Conservation (phyloP, 306 rosid genomes). For the Castanopsis chinensis region DNA sequence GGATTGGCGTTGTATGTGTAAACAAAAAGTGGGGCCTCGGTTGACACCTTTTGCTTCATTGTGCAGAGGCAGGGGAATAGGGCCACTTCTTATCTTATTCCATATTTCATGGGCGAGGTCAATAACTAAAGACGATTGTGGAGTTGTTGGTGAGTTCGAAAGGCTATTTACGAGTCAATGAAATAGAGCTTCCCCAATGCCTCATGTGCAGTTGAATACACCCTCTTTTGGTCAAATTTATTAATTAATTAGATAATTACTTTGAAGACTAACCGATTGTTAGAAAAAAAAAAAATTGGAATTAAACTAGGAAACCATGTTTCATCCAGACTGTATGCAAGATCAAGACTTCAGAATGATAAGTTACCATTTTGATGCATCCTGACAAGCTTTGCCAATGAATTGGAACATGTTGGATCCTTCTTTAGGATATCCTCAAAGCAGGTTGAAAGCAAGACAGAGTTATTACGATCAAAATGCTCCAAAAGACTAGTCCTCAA, state of each 20-base stretch:
- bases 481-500: conserved; percentile 55
- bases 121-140: background rate
- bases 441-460: conserved; percentile 30
- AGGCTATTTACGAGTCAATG: background rate
- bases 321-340: conserved; percentile 1
- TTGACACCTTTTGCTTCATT: background rate
- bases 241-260: background rate
- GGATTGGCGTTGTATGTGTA: background rate
- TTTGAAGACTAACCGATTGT: background rate
- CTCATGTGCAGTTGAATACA: background rate
- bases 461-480: conserved; percentile 51
- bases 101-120: background rate
- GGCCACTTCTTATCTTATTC: background rate
- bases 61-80: background rate
- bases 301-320: background rate
- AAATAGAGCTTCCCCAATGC: background rate
- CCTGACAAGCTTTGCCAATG: conserved; percentile 68
- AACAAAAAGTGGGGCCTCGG: background rate
- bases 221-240: background rate
- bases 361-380: conserved; percentile 66
- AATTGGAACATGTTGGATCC: conserved; percentile 64
- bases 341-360: conserved; percentile 17
- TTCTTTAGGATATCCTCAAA: conserved; percentile 66
- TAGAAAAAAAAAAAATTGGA: background rate
- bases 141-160: background rate